Evolutionary conservation across 257 asterid species (phyloP).

Genomic region (Solanum piurae): DNA sequence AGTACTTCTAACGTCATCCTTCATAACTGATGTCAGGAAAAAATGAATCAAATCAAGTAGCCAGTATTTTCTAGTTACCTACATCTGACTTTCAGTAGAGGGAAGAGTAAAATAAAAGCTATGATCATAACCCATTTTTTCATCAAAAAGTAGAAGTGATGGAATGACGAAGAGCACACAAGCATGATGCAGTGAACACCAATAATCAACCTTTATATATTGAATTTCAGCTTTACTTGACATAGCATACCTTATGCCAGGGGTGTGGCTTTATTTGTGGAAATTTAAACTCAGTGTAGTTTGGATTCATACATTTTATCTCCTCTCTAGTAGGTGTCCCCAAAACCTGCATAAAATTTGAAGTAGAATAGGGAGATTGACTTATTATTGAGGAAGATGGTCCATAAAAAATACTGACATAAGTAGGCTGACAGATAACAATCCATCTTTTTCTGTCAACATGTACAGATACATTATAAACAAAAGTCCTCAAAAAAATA

Average conservation of each 20-base stretch:
- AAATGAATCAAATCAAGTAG: not conserved
- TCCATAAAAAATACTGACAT: not conserved
- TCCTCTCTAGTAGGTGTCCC: constrained; percentile 99
- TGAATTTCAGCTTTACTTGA: not conserved
- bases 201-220: not conserved
- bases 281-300: constrained; percentile 84
- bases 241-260: constrained; percentile 79
- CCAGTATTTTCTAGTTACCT: not conserved
- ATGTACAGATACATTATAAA: not conserved
- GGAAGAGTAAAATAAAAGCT: not conserved
- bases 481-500: not conserved
- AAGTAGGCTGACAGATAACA: not conserved
- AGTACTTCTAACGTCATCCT: not conserved
- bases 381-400: not conserved
- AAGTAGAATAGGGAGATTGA: not conserved
- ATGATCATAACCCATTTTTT: not conserved
- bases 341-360: constrained; percentile 53
- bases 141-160: not conserved
- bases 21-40: not conserved
- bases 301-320: constrained; percentile 96
- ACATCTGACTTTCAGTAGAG: not conserved
- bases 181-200: not conserved
- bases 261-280: constrained; percentile 98
- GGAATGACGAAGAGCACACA: not conserved
- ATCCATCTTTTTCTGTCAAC: not conserved